A percentile compares a stretch with the other conserved stretches of the same genome.
Conservation (phyloP, 768 basidiomycete species). For the Boletus fagicola region DNA sequence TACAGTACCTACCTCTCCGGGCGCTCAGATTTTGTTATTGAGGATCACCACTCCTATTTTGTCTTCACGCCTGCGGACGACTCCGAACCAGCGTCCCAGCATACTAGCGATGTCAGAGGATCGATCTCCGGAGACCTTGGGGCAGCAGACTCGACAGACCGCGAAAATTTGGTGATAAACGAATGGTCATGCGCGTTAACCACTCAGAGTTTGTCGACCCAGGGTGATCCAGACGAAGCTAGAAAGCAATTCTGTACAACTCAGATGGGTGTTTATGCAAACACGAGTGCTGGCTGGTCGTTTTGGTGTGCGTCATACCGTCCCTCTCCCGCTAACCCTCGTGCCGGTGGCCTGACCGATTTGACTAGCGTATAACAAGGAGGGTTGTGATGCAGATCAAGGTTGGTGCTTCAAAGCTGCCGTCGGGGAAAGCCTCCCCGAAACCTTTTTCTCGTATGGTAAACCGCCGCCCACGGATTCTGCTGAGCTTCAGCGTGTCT, state of each 20-base stretch:
- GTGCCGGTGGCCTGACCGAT: not conserved
- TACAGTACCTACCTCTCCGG: constrained; percentile 43
- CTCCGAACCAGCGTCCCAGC: constrained; percentile 42
- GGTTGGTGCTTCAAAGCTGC: constrained; percentile 71
- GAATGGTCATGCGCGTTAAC: constrained; percentile 55
- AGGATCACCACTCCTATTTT: constrained; percentile 75
- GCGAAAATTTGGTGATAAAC: constrained; percentile 46
- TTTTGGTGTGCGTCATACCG: constrained; percentile 58
- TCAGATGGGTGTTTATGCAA: constrained; percentile 58
- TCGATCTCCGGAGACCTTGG: constrained; percentile 12
- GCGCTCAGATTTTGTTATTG: constrained; percentile 60
- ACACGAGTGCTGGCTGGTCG: constrained; percentile 57
- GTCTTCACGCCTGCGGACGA: constrained; percentile 59
- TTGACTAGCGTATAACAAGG: constrained; percentile 56
- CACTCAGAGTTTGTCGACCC: constrained; percentile 46
- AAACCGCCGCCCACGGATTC: constrained; percentile 23
- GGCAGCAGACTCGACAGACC: constrained; percentile 31
- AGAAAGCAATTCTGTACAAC: constrained; percentile 52
- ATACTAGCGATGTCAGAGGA: constrained; percentile 39
- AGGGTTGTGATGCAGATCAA: constrained; percentile 53
- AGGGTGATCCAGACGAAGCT: constrained; percentile 43
- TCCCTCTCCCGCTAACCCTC: not conserved
- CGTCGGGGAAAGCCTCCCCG: constrained; percentile 54
- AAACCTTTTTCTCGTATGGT: constrained; percentile 55
- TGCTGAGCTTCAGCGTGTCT: constrained; percentile 21